phyloP scores from a whole-genome alignment of 306 rosid genomes.

The Lotus japonicus region DNA sequence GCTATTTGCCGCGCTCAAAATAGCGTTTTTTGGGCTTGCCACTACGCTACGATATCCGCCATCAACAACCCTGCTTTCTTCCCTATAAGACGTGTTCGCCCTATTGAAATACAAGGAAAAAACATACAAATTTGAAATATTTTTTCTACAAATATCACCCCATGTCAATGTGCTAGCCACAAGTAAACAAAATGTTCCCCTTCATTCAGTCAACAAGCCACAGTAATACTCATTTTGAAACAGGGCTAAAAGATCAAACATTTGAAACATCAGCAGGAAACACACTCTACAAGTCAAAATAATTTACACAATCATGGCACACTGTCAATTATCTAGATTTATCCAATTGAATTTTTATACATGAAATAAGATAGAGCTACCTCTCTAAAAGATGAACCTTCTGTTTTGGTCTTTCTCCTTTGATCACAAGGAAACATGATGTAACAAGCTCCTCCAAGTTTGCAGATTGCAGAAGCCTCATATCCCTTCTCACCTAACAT shows the following conservation, averaged over 20 bases:
- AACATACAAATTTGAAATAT: not conserved
- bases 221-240: too few species aligned
- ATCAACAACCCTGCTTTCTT: too few species aligned
- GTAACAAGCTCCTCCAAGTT: constrained; percentile 65
- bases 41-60: too few species aligned
- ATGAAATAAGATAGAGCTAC: constrained; percentile 24
- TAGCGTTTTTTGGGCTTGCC: too few species aligned
- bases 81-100: not conserved
- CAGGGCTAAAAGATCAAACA: too few species aligned
- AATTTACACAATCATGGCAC: too few species aligned
- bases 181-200: not conserved
- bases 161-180: not conserved
- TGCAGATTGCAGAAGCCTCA: constrained; percentile 49
- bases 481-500: constrained; percentile 73
- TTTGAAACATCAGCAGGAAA: too few species aligned
- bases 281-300: not conserved
- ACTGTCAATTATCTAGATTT: not conserved
- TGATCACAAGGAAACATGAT: constrained; percentile 58
- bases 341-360: not conserved
- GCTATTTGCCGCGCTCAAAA: too few species aligned
- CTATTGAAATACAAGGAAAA: not conserved
- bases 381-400: constrained; percentile 75
- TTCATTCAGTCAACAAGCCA: too few species aligned
- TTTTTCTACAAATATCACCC: not conserved
- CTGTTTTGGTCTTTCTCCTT: constrained; percentile 70